Percentiles rank a stretch among this genome's conserved stretches.
Evolutionary conservation across 1,284 basidiomycete species (phyloP).

Genomic region (Melampsora abietis-canadensis): DNA sequence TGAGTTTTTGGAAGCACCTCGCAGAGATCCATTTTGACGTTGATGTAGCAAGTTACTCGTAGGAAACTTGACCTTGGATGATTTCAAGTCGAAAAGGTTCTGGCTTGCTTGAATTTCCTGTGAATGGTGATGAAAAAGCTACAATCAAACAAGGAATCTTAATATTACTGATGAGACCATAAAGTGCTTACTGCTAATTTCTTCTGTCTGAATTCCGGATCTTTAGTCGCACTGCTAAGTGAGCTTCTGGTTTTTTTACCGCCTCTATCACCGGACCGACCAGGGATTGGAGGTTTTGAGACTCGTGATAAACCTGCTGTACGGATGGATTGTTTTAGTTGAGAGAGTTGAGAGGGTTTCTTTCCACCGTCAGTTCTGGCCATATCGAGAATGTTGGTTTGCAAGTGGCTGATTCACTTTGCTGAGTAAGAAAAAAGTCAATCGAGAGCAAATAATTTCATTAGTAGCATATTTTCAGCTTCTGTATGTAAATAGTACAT

Average conservation of each 20-base stretch:
- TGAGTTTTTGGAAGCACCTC: background rate
- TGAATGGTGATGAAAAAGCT: background rate
- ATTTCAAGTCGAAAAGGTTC: slow-evolving; percentile 34
- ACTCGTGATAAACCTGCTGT: slow-evolving; percentile 27
- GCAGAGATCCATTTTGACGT: slow-evolving; percentile 6
- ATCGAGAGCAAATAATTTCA: too few relatives aligned
- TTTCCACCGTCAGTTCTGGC: slow-evolving; percentile 1
- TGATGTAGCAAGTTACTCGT: slow-evolving; percentile 9
- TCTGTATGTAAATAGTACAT: too few relatives aligned
- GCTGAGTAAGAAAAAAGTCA: too few relatives aligned
- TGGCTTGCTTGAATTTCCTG: slow-evolving; percentile 42
- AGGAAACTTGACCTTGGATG: slow-evolving; percentile 42
- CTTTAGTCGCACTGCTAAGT: slow-evolving; percentile 14
- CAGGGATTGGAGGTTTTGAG: slow-evolving; percentile 1
- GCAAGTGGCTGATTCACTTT: too few relatives aligned
- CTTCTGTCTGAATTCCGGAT: slow-evolving; percentile 38
- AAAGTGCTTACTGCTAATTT: slow-evolving; percentile 28
- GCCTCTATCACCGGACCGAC: background rate
- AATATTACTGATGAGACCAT: background rate
- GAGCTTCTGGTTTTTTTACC: slow-evolving; percentile 29
- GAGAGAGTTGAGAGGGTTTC: slow-evolving; percentile 33
- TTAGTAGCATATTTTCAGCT: too few relatives aligned
- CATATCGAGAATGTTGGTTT: background rate
- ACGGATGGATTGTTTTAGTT: slow-evolving; percentile 37
- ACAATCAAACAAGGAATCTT: background rate